Conservation (phyloP, 495 filamentous ascomycete genomes). For the Hyaloscypha hepaticicola region DNA sequence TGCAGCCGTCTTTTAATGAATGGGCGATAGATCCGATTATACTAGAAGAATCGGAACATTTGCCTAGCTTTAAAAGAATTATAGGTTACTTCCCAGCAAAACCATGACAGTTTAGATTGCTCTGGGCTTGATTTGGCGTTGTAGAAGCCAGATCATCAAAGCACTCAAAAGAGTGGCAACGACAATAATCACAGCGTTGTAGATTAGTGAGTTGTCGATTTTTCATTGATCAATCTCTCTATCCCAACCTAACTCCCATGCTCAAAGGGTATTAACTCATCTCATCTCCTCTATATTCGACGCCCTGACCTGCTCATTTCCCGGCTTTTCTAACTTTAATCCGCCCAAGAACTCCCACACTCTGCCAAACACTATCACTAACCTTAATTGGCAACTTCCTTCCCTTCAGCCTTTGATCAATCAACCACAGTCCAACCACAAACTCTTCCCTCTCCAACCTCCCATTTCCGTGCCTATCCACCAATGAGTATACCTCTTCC, state of each 20-base stretch:
- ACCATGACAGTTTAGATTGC: too few relatives aligned
- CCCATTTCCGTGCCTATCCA: constrained; percentile 63
- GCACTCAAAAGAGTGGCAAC: not conserved
- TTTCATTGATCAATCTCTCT: not conserved
- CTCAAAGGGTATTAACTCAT: not conserved
- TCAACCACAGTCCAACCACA: constrained; percentile 92
- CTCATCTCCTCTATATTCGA: not conserved
- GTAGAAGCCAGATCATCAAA: not conserved
- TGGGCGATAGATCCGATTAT: too few relatives aligned
- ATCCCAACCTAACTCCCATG: not conserved
- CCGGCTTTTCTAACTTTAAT: constrained; percentile 27
- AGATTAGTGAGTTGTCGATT: not conserved
- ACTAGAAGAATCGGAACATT: too few relatives aligned
- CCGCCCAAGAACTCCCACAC: constrained; percentile 58
- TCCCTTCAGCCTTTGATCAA: constrained; percentile 86
- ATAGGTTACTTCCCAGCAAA: too few relatives aligned
- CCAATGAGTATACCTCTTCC: constrained; percentile 82
- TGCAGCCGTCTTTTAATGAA: too few relatives aligned
- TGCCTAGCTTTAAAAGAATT: too few relatives aligned
- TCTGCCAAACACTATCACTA: constrained; percentile 81
- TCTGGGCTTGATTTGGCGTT: too few relatives aligned
- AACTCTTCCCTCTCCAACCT: constrained; percentile 76
- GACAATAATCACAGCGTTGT: not conserved
- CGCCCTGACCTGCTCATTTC: not conserved
- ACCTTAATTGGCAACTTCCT: constrained; percentile 82